Evolutionary conservation across 352 stramenopile genomes (phyloP).

Genomic region (Phytopythium aichiense): DNA sequence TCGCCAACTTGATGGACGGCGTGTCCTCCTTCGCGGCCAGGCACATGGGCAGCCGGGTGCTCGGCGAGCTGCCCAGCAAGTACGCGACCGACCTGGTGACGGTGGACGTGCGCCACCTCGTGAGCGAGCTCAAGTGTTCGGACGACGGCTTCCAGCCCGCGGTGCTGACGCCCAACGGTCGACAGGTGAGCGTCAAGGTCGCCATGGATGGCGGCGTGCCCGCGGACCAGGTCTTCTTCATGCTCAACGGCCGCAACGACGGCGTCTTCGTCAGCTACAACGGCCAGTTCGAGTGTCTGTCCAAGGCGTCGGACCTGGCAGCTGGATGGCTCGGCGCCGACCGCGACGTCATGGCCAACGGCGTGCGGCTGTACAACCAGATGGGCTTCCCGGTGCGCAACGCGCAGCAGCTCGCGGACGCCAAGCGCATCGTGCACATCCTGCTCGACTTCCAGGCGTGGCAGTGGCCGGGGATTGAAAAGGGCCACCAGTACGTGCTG

Average conservation of each 20-base stretch:
- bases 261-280: constrained; percentile 79
- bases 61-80: constrained; percentile 38
- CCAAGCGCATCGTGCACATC: constrained; percentile 66
- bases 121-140: constrained; percentile 30
- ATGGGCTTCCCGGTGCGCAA: constrained; percentile 58
- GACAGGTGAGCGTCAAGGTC: constrained; percentile 30
- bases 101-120: constrained; percentile 31
- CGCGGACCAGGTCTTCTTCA: constrained; percentile 69
- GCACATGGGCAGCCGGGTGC: background rate
- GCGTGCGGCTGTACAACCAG: constrained; percentile 70
- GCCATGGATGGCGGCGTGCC: constrained; percentile 36
- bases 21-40: background rate
- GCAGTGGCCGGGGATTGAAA: constrained; percentile 80
- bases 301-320: constrained; percentile 32
- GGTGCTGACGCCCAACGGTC: constrained; percentile 32
- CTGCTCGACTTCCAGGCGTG: constrained; percentile 82
- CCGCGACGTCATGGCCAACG: constrained; percentile 57
- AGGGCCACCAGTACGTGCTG: constrained; percentile 67
- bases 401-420: constrained; percentile 36
- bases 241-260: constrained; percentile 82
- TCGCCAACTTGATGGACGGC: background rate
- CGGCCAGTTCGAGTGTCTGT: constrained; percentile 59
- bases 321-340: constrained; percentile 70
- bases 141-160: constrained; percentile 30
- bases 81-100: constrained; percentile 53